These are phyloP conservation scores for Fusarium anguioides DNA, from an alignment of 2,329 filamentous ascomycete species.

Conservation along the genomic window DNA sequence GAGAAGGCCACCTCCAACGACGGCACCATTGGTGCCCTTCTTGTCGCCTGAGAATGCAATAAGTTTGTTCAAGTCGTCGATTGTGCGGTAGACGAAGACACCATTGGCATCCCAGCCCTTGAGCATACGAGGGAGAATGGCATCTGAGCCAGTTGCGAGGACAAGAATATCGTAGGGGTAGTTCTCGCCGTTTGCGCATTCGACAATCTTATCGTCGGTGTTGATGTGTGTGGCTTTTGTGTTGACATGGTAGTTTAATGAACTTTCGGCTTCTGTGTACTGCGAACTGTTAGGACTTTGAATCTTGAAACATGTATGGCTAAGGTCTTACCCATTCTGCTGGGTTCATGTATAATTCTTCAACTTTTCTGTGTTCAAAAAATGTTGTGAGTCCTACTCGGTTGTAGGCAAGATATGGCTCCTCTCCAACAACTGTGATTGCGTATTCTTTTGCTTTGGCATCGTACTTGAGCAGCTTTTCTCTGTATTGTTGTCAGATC, in stretches of 20 bases:
- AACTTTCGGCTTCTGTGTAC: conserved; percentile 75
- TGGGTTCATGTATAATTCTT: conserved; percentile 89
- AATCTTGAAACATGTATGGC: background rate
- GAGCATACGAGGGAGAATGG: conserved; percentile 75
- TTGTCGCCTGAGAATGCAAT: conserved; percentile 77
- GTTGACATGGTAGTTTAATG: conserved; percentile 80
- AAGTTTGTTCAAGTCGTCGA: conserved; percentile 81
- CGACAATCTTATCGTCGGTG: conserved; percentile 71
- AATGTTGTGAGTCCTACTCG: conserved; percentile 89
- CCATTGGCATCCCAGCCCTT: conserved; percentile 83
- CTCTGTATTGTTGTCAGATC: conserved; percentile 61
- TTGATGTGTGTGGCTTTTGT: conserved; percentile 75
- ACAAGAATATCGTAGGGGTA: conserved; percentile 84
- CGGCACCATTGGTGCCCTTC: conserved; percentile 76
- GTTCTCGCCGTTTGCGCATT: conserved; percentile 74
- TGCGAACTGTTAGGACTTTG: conserved; percentile 46
- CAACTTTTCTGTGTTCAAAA: conserved; percentile 85
- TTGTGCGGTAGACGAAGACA: conserved; percentile 90
- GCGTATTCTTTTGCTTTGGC: conserved; percentile 79
- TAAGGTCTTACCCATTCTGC: conserved; percentile 74
- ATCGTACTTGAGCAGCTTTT: conserved; percentile 90
- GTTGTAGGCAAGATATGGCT: conserved; percentile 89
- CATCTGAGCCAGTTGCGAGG: conserved; percentile 87
- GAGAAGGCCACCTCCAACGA: conserved; percentile 86
- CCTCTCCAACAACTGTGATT: conserved; percentile 87